phyloP scores from a whole-genome alignment of 768 basidiomycete species.

The Pleurotus citrinopileatus region DNA sequence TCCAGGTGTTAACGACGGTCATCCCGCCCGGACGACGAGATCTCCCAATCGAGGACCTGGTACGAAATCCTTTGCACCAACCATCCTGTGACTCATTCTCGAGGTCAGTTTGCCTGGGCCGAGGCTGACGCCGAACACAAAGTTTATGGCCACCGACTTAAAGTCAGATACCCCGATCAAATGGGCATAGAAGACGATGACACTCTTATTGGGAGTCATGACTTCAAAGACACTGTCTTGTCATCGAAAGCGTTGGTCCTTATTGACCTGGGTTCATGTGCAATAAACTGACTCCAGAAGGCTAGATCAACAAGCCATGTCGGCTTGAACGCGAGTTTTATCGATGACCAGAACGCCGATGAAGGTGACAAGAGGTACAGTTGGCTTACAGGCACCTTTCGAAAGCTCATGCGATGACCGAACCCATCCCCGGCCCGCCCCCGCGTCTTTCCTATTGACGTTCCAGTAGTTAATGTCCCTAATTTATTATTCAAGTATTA shows the following conservation, averaged over 20 bases:
- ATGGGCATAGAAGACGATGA: slow-evolving; percentile 2
- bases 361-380: slow-evolving; percentile 1
- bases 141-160: slow-evolving; percentile 4
- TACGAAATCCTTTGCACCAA: neutral
- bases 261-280: neutral
- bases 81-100: neutral
- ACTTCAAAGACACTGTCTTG: neutral
- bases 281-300: neutral
- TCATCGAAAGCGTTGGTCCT: neutral
- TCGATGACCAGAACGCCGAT: slow-evolving; percentile 3
- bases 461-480: no score
- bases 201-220: neutral
- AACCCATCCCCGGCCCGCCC: no score
- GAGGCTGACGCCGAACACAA: neutral
- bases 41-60: neutral
- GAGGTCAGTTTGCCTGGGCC: slow-evolving; percentile 1
- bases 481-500: no score
- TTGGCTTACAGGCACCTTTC: neutral
- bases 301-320: neutral
- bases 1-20: neutral
- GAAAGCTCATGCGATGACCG: neutral
- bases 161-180: slow-evolving; percentile 5
- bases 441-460: no score
- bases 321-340: neutral
- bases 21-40: neutral